Conservation (phyloP, 2,329 filamentous ascomycete species). For the Pseudogymnoascus pannorum region DNA sequence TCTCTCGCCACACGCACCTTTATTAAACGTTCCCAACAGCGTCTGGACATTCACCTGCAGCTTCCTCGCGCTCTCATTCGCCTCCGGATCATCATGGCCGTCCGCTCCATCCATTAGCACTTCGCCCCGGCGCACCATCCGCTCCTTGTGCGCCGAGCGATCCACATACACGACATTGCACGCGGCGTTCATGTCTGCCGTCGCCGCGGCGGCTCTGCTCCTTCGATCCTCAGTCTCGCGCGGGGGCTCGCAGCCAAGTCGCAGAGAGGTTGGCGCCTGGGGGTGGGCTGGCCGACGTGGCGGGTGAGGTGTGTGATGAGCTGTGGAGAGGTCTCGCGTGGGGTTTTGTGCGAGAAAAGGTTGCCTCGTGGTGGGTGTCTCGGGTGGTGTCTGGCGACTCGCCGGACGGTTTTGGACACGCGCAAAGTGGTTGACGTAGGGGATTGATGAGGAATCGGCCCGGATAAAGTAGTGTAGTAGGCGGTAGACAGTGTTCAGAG, state of each 20-base stretch:
- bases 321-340: neutral
- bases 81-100: neutral
- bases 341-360: neutral
- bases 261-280: neutral
- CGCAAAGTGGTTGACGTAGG: neutral
- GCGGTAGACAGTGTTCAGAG: neutral
- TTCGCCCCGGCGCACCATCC: constrained; percentile 29
- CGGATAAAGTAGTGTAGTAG: neutral
- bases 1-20: constrained; percentile 38
- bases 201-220: neutral
- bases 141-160: constrained; percentile 32
- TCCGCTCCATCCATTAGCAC: no score
- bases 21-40: constrained; percentile 43
- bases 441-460: neutral
- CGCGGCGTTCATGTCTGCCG: constrained; percentile 32
- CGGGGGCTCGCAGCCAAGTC: neutral
- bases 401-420: neutral
- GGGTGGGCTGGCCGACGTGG: neutral
- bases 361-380: neutral
- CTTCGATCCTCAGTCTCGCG: neutral
- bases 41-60: constrained; percentile 37
- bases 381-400: neutral
- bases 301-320: neutral
- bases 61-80: constrained; percentile 8
- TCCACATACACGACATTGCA: constrained; percentile 39